Evolutionary conservation across 495 filamentous ascomycete species (phyloP).

Genomic region (Aspergillus avenaceus): DNA sequence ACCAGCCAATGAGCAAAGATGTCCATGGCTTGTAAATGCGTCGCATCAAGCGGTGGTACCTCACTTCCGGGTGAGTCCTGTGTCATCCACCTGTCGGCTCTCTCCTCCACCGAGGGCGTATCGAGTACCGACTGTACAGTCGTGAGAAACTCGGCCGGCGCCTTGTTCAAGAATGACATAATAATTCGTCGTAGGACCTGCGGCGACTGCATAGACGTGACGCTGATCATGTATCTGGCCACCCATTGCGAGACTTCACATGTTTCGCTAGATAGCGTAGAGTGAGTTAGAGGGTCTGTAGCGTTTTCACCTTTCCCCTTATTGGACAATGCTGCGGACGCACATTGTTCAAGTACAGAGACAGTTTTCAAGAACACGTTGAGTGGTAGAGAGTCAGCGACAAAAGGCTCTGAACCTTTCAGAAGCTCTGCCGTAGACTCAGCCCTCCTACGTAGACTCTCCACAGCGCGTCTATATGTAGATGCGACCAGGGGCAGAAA

Average conservation of each 20-base stretch:
- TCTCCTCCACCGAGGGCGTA: background rate
- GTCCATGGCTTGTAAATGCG: conserved; percentile 33
- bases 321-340: conserved; percentile 4
- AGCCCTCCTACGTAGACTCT: conserved; percentile 12
- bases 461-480: conserved; percentile 15
- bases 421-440: conserved; percentile 6
- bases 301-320: background rate
- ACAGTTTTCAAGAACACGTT: conserved; percentile 15
- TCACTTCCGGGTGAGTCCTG: background rate
- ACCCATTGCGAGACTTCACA: conserved; percentile 24
- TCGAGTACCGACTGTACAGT: conserved; percentile 21
- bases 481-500: conserved; percentile 19
- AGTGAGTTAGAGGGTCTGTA: background rate
- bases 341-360: conserved; percentile 14
- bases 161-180: conserved; percentile 29
- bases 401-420: background rate
- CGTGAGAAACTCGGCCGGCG: conserved; percentile 16
- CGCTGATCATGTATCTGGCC: conserved; percentile 22
- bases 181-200: conserved; percentile 23
- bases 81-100: conserved; percentile 2
- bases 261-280: background rate
- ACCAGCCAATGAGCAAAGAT: conserved; percentile 44
- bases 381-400: background rate
- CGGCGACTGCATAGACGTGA: conserved; percentile 25
- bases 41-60: conserved; percentile 12